Conservation (phyloP, 2,329 filamentous ascomycete species). For the Fusarium compactum region DNA sequence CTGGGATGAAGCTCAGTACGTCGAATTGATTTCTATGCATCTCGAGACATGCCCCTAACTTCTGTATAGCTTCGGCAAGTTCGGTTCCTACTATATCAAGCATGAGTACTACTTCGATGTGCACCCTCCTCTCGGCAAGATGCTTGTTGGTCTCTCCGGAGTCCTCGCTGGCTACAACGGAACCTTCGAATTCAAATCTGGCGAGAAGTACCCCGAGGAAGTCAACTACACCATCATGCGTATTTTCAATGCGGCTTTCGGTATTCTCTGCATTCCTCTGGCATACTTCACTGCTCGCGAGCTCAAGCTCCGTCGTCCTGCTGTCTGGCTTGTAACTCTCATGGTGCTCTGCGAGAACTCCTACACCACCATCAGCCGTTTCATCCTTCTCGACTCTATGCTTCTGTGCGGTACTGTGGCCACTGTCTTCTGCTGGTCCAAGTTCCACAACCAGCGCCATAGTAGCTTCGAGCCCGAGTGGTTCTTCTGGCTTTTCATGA, state of each 20-base stretch:
- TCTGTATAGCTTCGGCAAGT: constrained; percentile 84
- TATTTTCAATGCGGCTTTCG: constrained; percentile 95
- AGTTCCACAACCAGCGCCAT: constrained; percentile 90
- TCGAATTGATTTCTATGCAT: constrained; percentile 30
- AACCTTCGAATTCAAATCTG: constrained; percentile 99
- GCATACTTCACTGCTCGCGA: constrained; percentile 96
- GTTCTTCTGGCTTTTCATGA: constrained; percentile 95
- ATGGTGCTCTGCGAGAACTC: constrained; percentile 99
- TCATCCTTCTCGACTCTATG: constrained; percentile 99
- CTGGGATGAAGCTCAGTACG: constrained; percentile 75
- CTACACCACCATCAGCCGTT: constrained; percentile 98
- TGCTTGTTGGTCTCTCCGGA: constrained; percentile 95
- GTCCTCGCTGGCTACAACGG: constrained; percentile 98
- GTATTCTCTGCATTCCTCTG: constrained; percentile 89
- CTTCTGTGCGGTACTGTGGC: constrained; percentile 98
- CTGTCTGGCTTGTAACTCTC: constrained; percentile 93
- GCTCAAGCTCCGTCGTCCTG: constrained; percentile 84
- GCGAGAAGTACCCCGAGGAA: constrained; percentile 92
- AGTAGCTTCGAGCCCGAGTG: constrained; percentile 91
- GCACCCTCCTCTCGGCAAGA: constrained; percentile 96
- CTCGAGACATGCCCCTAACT: constrained; percentile 18
- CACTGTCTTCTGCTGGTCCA: constrained; percentile 96
- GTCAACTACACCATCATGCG: constrained; percentile 99
- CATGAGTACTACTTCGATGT: constrained; percentile 97
- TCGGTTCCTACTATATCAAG: constrained; percentile 98